Conservation (phyloP, 78 protist species). For the Isochrysis galbana region DNA sequence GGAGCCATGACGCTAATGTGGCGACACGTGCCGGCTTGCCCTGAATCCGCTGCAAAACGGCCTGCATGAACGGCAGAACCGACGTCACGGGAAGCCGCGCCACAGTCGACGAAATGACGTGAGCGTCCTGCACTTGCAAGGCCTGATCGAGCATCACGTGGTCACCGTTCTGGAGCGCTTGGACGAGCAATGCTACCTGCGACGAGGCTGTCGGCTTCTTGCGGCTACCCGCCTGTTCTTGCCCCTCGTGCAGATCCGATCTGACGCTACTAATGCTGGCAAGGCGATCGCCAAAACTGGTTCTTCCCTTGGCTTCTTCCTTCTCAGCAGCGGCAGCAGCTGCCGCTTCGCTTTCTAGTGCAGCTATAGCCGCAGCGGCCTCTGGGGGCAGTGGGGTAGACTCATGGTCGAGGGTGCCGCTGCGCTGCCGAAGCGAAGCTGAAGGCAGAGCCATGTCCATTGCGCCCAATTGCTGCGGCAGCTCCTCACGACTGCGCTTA, state of each 20-base stretch:
- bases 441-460: neutral
- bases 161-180: slow-evolving; percentile 2
- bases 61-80: neutral
- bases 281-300: neutral
- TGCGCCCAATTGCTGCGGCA: neutral
- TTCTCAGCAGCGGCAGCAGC: neutral
- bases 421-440: neutral
- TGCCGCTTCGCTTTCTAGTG: neutral
- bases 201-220: neutral
- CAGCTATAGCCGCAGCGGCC: neutral
- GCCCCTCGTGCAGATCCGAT: neutral
- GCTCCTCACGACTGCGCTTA: neutral
- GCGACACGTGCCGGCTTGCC: slow-evolving; percentile 10
- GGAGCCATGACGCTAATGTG: neutral
- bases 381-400: neutral
- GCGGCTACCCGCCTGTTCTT: neutral
- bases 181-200: neutral
- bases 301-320: neutral
- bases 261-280: neutral
- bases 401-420: no score
- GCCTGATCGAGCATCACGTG: neutral
- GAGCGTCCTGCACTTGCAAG: neutral
- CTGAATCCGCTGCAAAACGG: neutral
- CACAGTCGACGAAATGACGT: neutral
- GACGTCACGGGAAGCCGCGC: neutral